These are phyloP conservation scores for Apiotrichum laibachii DNA, from an alignment of 1,284 basidiomycete genomes.

Conservation along the genomic window DNA sequence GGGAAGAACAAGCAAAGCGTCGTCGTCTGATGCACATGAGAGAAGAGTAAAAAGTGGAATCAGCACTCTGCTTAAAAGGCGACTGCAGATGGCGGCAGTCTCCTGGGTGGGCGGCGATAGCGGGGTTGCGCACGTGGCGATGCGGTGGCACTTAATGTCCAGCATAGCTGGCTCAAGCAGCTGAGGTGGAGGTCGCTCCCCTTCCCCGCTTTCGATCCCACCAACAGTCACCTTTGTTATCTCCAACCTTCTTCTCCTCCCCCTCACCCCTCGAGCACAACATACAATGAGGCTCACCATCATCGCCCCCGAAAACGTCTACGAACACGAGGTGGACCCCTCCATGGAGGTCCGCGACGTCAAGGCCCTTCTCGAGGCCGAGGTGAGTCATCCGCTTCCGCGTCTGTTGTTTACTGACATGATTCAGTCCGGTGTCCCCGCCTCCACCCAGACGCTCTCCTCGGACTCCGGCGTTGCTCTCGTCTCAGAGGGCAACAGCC, in stretches of 20 bases:
- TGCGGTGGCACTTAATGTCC: too few species aligned
- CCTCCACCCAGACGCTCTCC: conserved; percentile 26
- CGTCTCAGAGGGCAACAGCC: conserved; percentile 25
- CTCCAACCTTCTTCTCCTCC: background rate
- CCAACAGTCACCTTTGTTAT: background rate
- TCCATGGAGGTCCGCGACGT: conserved; percentile 84
- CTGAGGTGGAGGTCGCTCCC: too few species aligned
- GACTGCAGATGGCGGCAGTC: background rate
- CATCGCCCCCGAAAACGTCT: conserved; percentile 68
- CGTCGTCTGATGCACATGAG: conserved; percentile 37
- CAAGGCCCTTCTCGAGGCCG: conserved; percentile 81
- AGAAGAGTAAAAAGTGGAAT: conserved; percentile 6
- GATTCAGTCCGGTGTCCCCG: conserved; percentile 32
- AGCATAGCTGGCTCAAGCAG: too few species aligned
- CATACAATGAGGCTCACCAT: conserved; percentile 75
- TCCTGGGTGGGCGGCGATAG: conserved; percentile 7
- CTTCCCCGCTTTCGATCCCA: too few species aligned
- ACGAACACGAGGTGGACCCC: conserved; percentile 76
- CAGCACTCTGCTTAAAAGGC: background rate
- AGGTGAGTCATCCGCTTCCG: conserved; percentile 58
- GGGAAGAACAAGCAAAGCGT: conserved; percentile 28
- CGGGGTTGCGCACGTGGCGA: background rate
- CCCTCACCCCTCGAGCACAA: conserved; percentile 10
- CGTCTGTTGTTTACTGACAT: background rate
- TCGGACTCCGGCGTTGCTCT: conserved; percentile 43